These are phyloP conservation scores for Leishmania major DNA, from an alignment of 208 protist genomes.

Conservation along the genomic window DNA sequence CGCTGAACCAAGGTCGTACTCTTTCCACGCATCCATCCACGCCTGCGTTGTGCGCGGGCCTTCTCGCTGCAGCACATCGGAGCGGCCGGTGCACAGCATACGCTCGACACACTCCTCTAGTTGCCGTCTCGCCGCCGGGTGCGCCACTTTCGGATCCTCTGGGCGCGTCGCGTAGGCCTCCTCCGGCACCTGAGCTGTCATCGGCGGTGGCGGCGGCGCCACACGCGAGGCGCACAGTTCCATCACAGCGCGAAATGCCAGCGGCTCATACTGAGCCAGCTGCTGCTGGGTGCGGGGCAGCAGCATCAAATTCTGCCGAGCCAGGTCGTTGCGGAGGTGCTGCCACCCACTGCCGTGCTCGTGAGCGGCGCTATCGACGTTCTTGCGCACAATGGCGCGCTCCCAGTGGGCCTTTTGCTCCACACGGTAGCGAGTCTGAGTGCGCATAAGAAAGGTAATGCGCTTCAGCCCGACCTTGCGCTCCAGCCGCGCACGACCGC, in stretches of 20 bases:
- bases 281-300: conserved; percentile 74
- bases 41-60: conserved; percentile 47
- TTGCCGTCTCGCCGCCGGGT: conserved; percentile 65
- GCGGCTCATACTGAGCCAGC: conserved; percentile 87
- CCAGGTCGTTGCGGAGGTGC: conserved; percentile 79
- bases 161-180: conserved; percentile 61
- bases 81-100: conserved; percentile 49
- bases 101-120: conserved; percentile 64
- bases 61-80: conserved; percentile 37
- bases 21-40: conserved; percentile 83
- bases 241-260: conserved; percentile 86
- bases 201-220: conserved; percentile 73
- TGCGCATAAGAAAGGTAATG: conserved; percentile 88
- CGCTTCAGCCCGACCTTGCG: conserved; percentile 85
- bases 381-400: conserved; percentile 84
- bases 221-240: conserved; percentile 87
- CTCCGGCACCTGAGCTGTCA: conserved; percentile 53
- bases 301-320: conserved; percentile 82
- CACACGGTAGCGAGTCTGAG: conserved; percentile 87
- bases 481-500: conserved; percentile 80
- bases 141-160: conserved; percentile 23
- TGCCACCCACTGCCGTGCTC: conserved; percentile 84
- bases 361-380: conserved; percentile 84
- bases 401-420: conserved; percentile 84
- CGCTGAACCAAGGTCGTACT: conserved; percentile 54